These are phyloP conservation scores for Rosa persica DNA, from an alignment of 306 rosid genomes.

Conservation along the genomic window DNA sequence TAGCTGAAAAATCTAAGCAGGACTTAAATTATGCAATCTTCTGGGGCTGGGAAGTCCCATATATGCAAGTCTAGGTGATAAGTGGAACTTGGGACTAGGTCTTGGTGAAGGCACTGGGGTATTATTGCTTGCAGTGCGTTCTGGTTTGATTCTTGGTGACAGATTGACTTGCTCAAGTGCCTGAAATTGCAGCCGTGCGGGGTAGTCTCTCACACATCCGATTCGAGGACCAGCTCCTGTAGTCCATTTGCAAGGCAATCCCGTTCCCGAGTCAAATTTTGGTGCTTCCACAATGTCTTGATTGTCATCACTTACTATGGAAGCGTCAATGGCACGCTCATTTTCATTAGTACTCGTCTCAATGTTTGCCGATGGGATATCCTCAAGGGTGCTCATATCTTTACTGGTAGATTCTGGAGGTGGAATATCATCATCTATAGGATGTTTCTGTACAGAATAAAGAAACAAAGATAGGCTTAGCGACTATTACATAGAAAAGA, in stretches of 20 bases:
- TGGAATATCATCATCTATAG: conserved; percentile 71
- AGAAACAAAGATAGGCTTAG: neutral
- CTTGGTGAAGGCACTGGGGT: conserved; percentile 74
- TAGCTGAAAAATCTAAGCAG: neutral
- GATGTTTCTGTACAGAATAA: conserved; percentile 43
- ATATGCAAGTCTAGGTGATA: conserved; percentile 61
- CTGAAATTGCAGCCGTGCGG: conserved; percentile 55
- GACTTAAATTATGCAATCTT: conserved; percentile 19
- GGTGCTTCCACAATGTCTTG: conserved; percentile 29
- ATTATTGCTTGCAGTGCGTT: conserved; percentile 16
- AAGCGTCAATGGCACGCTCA: conserved; percentile 17
- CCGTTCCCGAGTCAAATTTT: conserved; percentile 25
- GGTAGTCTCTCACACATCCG: conserved; percentile 70
- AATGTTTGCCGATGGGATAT: neutral
- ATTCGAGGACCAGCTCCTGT: conserved; percentile 60
- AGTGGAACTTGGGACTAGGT: conserved; percentile 61
- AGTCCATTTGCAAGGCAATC: conserved; percentile 54
- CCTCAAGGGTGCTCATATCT: neutral
- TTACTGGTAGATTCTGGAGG: conserved; percentile 22
- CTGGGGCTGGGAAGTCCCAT: conserved; percentile 66
- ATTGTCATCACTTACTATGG: conserved; percentile 10
- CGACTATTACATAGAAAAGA: neutral
- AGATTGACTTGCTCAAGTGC: conserved; percentile 74
- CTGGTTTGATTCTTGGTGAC: conserved; percentile 51
- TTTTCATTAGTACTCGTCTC: neutral